These are phyloP conservation scores for Fusarium coffeatum DNA, from an alignment of 2,329 filamentous ascomycete genomes.

Conservation along the genomic window DNA sequence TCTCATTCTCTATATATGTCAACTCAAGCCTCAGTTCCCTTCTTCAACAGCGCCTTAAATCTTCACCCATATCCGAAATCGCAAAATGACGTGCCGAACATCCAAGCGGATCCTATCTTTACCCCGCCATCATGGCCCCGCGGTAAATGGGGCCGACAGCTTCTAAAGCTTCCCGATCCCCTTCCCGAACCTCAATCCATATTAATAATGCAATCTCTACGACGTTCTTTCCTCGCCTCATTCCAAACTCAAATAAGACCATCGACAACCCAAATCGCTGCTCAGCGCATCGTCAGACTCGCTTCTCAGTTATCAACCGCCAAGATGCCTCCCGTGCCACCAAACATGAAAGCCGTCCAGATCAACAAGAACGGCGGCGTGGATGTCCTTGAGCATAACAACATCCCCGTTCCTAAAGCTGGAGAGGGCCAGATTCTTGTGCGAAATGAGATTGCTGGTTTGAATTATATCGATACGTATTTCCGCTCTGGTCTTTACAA, in stretches of 20 bases:
- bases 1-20: background rate
- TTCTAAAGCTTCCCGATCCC: background rate
- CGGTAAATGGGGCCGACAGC: constrained; percentile 16
- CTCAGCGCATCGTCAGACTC: constrained; percentile 18
- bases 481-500: constrained; percentile 87
- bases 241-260: background rate
- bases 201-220: constrained; percentile 21
- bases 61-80: constrained; percentile 4
- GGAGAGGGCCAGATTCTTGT: constrained; percentile 80
- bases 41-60: background rate
- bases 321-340: constrained; percentile 78
- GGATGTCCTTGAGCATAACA: constrained; percentile 78
- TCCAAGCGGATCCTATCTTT: constrained; percentile 14
- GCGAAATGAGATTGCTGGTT: constrained; percentile 81
- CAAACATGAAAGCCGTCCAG: constrained; percentile 76
- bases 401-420: constrained; percentile 74
- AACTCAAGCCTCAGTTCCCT: background rate
- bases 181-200: constrained; percentile 2
- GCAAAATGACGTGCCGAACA: constrained; percentile 19
- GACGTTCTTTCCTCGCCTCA: constrained; percentile 32
- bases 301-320: constrained; percentile 22
- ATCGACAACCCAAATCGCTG: constrained; percentile 1
- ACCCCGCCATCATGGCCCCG: constrained; percentile 46
- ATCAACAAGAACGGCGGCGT: constrained; percentile 73
- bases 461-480: constrained; percentile 94